Base-by-base conservation (phyloP, 805 yeast genomes). In the Lipomyces starkeyi region DNA sequence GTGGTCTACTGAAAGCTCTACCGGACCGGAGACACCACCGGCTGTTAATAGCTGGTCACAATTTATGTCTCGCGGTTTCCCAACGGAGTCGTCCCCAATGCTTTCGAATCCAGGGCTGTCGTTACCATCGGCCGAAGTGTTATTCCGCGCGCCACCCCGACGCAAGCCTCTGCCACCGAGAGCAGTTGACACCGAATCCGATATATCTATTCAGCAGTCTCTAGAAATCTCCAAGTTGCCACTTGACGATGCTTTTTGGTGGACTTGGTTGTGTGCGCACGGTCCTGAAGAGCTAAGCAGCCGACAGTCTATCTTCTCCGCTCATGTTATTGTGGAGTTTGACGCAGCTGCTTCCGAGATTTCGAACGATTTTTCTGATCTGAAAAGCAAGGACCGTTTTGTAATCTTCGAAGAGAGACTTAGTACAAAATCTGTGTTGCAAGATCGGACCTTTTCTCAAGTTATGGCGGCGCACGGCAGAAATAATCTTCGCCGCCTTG, bases 181-280 rank as follows among this genome's bases (percentile, higher is more conserved):
- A 17, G 3, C 49, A 43, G 49, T 6, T 11, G 9, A 7, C 11
- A 11, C 9, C 20, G 25, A 43, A 17, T 17, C 22, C 14, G 20
- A 27, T 17, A 7, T 5, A 14, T 37, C 49, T 43, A 17, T 43
- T 43, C 22, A 43, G 49, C 49, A 43, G 20, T 58, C 67, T 25
- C 61, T 67, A 27, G 66, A 65, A 32, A 47, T 62, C 6, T 25
- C 69, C 8, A 37, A 32, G 13, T 32, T 65, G n/a, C 58, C 63
- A 6, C 61, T 68, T 6, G 71, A 68, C 40, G 67, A 68, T 17
- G 25, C 67, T 25, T 66, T 63, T 52, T 63, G 60, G 60, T 65
- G 70, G 71, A 62, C 59, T 22, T 68, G 71, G 71, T 56, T 62
- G 20, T 63, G 67, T 47, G 65, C 64, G 0, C 64, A 60, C 32